Percentiles rank a stretch among this genome's conserved stretches.
Conservation (phyloP, 768 basidiomycete species). For the Mycena belliarum region DNA sequence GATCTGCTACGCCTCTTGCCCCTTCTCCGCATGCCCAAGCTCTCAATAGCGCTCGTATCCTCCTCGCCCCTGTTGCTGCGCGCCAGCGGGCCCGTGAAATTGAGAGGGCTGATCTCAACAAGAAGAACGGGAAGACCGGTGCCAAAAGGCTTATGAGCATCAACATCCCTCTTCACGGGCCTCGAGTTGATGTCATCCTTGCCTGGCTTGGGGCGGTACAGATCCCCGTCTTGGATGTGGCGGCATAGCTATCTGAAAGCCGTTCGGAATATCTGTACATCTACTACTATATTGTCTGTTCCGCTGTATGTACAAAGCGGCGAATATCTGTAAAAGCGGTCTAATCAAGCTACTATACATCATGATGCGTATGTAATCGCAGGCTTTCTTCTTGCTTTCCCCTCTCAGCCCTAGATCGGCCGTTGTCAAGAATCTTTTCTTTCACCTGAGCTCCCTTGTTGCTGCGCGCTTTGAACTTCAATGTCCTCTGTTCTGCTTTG, state of each 20-base stretch:
- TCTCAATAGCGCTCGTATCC: constrained; percentile 69
- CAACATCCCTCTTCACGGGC: constrained; percentile 83
- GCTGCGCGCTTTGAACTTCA: too few relatives aligned
- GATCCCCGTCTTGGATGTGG: constrained; percentile 66
- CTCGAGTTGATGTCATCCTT: constrained; percentile 80
- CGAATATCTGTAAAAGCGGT: not conserved
- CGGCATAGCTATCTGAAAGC: not conserved
- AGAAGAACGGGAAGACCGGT: constrained; percentile 39
- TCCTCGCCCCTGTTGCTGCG: constrained; percentile 69
- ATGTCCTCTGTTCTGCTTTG: too few relatives aligned
- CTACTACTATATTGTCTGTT: too few relatives aligned
- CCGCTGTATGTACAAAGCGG: not conserved
- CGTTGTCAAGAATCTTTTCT: too few relatives aligned
- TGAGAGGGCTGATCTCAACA: constrained; percentile 52
- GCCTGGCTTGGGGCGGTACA: constrained; percentile 86
- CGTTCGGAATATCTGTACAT: not conserved
- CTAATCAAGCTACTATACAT: too few relatives aligned
- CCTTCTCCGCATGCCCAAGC: constrained; percentile 43
- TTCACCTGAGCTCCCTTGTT: too few relatives aligned
- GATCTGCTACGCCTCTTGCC: constrained; percentile 29
- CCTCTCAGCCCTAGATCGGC: too few relatives aligned
- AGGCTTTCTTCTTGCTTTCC: too few relatives aligned
- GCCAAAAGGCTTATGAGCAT: constrained; percentile 68
- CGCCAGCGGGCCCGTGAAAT: constrained; percentile 60
- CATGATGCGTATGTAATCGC: too few relatives aligned